Conservation (phyloP, 2,329 filamentous ascomycete genomes). For the Arthrobotrys megalospora region DNA sequence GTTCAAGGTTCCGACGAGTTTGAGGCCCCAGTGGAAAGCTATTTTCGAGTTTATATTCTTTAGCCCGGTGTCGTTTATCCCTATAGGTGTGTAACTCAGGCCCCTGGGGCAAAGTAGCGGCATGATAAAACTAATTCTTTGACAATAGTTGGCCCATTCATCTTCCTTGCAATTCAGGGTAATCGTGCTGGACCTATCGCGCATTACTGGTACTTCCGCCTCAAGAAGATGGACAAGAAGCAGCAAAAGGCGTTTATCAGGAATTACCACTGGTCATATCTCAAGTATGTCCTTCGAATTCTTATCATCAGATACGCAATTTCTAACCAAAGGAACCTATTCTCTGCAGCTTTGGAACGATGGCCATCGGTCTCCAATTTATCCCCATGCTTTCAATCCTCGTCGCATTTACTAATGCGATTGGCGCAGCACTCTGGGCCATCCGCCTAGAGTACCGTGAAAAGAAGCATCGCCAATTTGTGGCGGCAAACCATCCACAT, state of each 20-base stretch:
- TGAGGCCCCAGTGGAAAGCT: slow-evolving; percentile 62
- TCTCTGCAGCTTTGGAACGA: slow-evolving; percentile 78
- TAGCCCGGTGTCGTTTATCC: slow-evolving; percentile 65
- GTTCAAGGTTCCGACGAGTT: slow-evolving; percentile 63
- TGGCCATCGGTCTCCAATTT: slow-evolving; percentile 87
- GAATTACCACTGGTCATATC: slow-evolving; percentile 82
- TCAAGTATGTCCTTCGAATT: slow-evolving; percentile 73
- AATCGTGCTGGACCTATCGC: slow-evolving; percentile 59
- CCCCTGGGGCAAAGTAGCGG: neutral
- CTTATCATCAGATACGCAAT: slow-evolving; percentile 6
- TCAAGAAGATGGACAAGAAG: slow-evolving; percentile 81
- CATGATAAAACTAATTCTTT: neutral
- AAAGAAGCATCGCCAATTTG: slow-evolving; percentile 57
- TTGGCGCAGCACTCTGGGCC: slow-evolving; percentile 88
- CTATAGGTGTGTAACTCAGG: slow-evolving; percentile 36
- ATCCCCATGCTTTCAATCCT: slow-evolving; percentile 93
- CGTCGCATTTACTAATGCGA: slow-evolving; percentile 88
- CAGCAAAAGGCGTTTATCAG: slow-evolving; percentile 80
- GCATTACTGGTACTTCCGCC: slow-evolving; percentile 73
- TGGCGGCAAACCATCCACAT: slow-evolving; percentile 56
- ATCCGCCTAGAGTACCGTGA: slow-evolving; percentile 76
- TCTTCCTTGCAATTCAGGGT: slow-evolving; percentile 58
- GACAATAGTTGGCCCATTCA: slow-evolving; percentile 58
- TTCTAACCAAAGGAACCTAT: neutral
- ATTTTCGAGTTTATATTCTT: slow-evolving; percentile 67